These are phyloP conservation scores for Ceratocystis colombiana DNA, from an alignment of 2,329 filamentous ascomycete genomes.

Conservation along the genomic window DNA sequence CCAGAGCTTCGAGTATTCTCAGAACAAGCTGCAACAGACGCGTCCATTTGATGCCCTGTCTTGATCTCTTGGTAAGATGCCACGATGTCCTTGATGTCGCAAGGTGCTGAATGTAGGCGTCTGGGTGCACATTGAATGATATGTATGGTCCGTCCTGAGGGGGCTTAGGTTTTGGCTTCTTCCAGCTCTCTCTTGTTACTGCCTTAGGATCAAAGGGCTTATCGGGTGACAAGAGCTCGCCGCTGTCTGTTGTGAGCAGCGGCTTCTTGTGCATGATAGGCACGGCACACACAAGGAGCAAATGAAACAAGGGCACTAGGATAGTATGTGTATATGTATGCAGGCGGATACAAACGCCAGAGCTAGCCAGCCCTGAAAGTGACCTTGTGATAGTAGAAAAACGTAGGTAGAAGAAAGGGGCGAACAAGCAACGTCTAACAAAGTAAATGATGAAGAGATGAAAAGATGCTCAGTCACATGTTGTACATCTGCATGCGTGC, in stretches of 20 bases:
- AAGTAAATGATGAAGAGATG: neutral
- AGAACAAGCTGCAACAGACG: slow-evolving; percentile 60
- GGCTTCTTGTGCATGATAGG: slow-evolving; percentile 21
- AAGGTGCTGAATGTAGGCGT: slow-evolving; percentile 58
- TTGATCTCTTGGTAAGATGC: slow-evolving; percentile 60
- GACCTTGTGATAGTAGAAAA: neutral
- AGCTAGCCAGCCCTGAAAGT: neutral
- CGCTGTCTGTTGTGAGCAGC: slow-evolving; percentile 19
- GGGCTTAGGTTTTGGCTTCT: slow-evolving; percentile 49
- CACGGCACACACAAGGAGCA: neutral
- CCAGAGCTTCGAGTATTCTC: slow-evolving; percentile 56
- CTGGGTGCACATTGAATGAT: slow-evolving; percentile 76
- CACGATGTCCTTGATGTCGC: slow-evolving; percentile 47
- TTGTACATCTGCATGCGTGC: no score
- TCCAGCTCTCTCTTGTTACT: slow-evolving; percentile 67
- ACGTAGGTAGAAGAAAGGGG: neutral
- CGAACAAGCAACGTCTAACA: neutral
- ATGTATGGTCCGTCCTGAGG: slow-evolving; percentile 67
- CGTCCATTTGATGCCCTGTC: slow-evolving; percentile 58
- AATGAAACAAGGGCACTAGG: neutral
- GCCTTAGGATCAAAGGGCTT: slow-evolving; percentile 75
- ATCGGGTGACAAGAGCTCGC: slow-evolving; percentile 36
- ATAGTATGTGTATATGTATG: no score
- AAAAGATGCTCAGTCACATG: no score
- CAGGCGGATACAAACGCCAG: neutral